A percentile compares a stretch with the other conserved stretches of the same genome.
phyloP scores from a whole-genome alignment of 2,329 filamentous ascomycete genomes.

The Periconia macrospinosa region DNA sequence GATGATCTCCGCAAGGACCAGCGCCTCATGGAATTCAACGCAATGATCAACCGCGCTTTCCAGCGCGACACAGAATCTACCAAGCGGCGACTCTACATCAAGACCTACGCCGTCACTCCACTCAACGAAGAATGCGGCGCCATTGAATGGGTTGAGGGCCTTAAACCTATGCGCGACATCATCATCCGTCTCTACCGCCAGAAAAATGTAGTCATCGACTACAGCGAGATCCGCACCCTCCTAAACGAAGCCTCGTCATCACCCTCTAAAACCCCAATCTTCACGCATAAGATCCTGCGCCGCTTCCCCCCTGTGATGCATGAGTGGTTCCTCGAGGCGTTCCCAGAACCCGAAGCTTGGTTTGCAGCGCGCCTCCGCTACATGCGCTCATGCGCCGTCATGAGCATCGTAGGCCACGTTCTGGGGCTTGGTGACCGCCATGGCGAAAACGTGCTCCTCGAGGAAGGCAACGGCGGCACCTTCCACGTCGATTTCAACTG shows the following conservation, averaged over 20 bases:
- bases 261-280: constrained; percentile 67
- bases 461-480: constrained; percentile 89
- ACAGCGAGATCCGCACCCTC: constrained; percentile 63
- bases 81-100: constrained; percentile 80
- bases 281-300: constrained; percentile 65
- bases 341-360: constrained; percentile 90
- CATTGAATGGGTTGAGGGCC: constrained; percentile 97
- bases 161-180: constrained; percentile 92
- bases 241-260: constrained; percentile 67
- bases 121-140: constrained; percentile 97
- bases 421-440: constrained; percentile 92
- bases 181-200: constrained; percentile 77
- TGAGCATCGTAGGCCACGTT: constrained; percentile 99
- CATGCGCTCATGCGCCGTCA: constrained; percentile 91
- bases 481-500: constrained; percentile 99
- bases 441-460: constrained; percentile 93
- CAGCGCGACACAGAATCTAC: constrained; percentile 91
- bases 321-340: constrained; percentile 94
- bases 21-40: constrained; percentile 98
- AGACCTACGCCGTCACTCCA: constrained; percentile 94
- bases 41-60: constrained; percentile 93
- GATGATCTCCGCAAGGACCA: constrained; percentile 97
- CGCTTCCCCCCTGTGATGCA: constrained; percentile 86
- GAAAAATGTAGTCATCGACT: constrained; percentile 67
- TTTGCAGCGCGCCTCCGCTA: constrained; percentile 86